Conservation (phyloP, 2,329 filamentous ascomycete species). For the Trichoderma koningii region DNA sequence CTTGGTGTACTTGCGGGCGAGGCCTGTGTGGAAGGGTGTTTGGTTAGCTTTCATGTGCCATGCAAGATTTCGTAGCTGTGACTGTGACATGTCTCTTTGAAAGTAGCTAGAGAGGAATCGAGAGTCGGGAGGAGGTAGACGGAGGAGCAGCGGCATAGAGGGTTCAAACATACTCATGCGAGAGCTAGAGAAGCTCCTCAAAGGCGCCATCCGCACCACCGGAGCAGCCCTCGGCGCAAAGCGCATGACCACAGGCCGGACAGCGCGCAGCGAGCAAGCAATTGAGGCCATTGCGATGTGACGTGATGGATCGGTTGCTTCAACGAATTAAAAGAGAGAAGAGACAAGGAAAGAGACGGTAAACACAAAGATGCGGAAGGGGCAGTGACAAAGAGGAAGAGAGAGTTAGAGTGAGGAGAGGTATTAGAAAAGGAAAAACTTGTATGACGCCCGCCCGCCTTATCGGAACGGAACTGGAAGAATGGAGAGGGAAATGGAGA, state of each 20-base stretch:
- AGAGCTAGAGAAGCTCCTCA: conserved; percentile 45
- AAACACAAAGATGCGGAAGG: neutral
- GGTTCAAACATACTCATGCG: conserved; percentile 39
- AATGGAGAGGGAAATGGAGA: too few relatives aligned
- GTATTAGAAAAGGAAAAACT: neutral
- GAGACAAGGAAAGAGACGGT: neutral
- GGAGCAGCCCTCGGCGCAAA: conserved; percentile 43
- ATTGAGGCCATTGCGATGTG: conserved; percentile 59
- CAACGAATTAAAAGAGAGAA: too few relatives aligned
- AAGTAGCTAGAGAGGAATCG: neutral
- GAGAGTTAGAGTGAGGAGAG: neutral
- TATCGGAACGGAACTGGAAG: conserved; percentile 12
- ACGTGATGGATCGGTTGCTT: neutral
- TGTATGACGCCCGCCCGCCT: conserved; percentile 23
- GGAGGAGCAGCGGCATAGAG: neutral
- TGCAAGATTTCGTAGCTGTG: neutral
- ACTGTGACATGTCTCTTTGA: neutral
- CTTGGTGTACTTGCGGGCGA: conserved; percentile 84
- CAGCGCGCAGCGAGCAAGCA: conserved; percentile 55
- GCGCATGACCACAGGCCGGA: conserved; percentile 49
- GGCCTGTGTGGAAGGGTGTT: conserved; percentile 45
- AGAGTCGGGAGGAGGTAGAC: neutral
- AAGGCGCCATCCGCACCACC: conserved; percentile 46
- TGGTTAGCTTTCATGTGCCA: neutral
- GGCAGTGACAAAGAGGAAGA: too few relatives aligned